These are phyloP conservation scores for Cryphonectria parasitica DNA, from an alignment of 2,329 filamentous ascomycete species.

Conservation along the genomic window DNA sequence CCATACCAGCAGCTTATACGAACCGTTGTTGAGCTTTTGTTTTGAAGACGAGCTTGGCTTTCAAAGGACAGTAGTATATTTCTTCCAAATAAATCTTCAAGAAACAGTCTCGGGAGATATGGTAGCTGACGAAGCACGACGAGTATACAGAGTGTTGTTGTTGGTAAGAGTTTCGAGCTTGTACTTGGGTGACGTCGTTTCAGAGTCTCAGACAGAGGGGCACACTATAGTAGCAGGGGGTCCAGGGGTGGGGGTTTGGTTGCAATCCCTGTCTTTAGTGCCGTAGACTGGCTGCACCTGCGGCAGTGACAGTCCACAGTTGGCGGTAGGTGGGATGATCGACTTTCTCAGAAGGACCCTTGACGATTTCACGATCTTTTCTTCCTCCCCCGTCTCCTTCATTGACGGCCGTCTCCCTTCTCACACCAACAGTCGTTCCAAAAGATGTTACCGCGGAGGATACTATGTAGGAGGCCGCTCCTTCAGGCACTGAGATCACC, in stretches of 20 bases:
- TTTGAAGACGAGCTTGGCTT: not conserved
- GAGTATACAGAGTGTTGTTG: not conserved
- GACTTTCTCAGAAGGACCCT: conserved; percentile 12
- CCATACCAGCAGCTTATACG: conserved; percentile 17
- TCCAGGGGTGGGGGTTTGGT: no score
- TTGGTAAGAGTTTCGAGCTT: not conserved
- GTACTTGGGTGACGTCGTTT: not conserved
- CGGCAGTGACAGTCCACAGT: not conserved
- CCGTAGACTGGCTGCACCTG: not conserved
- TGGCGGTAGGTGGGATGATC: conserved; percentile 25
- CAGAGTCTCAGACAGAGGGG: not conserved
- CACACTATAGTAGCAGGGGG: not conserved
- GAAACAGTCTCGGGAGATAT: not conserved
- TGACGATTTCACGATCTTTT: conserved; percentile 7
- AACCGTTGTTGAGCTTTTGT: not conserved
- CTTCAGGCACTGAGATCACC: conserved; percentile 19
- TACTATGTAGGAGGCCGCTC: conserved; percentile 27
- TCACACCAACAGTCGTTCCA: conserved; percentile 14
- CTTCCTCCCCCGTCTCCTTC: not conserved
- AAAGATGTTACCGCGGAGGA: conserved; percentile 26
- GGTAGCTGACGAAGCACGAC: not conserved
- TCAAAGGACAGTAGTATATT: not conserved
- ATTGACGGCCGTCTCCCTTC: not conserved
- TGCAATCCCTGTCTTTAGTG: conserved; percentile 2
- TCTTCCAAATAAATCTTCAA: not conserved